Percentiles rank a stretch among this genome's conserved stretches.
phyloP scores from a whole-genome alignment of 2,329 filamentous ascomycete species.

The Scytalidium sp. region DNA sequence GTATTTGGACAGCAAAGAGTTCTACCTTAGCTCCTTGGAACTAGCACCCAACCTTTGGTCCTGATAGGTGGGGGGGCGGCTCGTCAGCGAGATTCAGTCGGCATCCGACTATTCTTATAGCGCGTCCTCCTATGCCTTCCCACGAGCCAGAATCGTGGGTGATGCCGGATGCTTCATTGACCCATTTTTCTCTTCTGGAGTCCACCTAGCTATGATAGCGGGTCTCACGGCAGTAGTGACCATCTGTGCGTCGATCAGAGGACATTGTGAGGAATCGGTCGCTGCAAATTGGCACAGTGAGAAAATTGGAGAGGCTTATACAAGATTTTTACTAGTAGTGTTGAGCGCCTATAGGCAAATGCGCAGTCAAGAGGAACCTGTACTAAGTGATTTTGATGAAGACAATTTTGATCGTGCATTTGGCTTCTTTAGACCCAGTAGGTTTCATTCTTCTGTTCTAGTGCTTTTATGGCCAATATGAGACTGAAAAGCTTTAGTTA shows the following conservation, averaged over 20 bases:
- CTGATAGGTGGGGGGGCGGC: slow-evolving; percentile 31
- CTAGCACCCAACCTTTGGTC: slow-evolving; percentile 26
- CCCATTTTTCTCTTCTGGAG: slow-evolving; percentile 36
- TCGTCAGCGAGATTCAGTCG: slow-evolving; percentile 33
- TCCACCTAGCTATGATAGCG: slow-evolving; percentile 34
- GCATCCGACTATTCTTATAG: slow-evolving; percentile 48
- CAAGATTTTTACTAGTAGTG: slow-evolving; percentile 43
- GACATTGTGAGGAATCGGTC: slow-evolving; percentile 33
- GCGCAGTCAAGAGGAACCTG: slow-evolving; percentile 30
- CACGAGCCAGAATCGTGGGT: slow-evolving; percentile 31
- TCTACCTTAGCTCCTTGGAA: slow-evolving; percentile 33
- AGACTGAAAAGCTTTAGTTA: slow-evolving; percentile 24
- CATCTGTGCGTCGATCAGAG: slow-evolving; percentile 36
- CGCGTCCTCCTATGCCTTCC: slow-evolving; percentile 38
- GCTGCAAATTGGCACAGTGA: slow-evolving; percentile 40
- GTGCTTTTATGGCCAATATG: not conserved
- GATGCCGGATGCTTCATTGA: slow-evolving; percentile 39
- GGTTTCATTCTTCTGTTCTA: slow-evolving; percentile 15
- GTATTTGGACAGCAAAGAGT: slow-evolving; percentile 21
- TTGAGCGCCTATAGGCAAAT: slow-evolving; percentile 39
- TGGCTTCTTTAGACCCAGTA: slow-evolving; percentile 36
- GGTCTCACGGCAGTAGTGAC: slow-evolving; percentile 43
- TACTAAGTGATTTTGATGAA: slow-evolving; percentile 40
- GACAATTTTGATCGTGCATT: slow-evolving; percentile 41
- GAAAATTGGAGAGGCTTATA: slow-evolving; percentile 43